phyloP scores from a whole-genome alignment of 2,329 filamentous ascomycete genomes.

The Trichoderma aggressivum region DNA sequence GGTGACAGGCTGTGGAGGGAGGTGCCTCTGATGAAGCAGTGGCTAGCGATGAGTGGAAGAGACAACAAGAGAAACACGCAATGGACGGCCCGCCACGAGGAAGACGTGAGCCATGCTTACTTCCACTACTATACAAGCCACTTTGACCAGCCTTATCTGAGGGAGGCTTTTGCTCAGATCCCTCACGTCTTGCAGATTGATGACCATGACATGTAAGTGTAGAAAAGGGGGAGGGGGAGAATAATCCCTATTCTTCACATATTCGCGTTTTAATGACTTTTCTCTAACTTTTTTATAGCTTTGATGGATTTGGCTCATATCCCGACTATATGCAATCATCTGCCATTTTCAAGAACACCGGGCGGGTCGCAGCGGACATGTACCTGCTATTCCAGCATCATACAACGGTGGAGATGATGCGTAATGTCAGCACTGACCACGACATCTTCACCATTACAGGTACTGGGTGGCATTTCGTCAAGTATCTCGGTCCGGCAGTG shows the following conservation, averaged over 20 bases:
- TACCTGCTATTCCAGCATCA: constrained; percentile 98
- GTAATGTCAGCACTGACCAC: constrained; percentile 80
- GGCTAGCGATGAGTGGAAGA: constrained; percentile 88
- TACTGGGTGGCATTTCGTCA: constrained; percentile 98
- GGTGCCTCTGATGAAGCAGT: constrained; percentile 88
- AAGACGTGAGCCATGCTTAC: constrained; percentile 93
- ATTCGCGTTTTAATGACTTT: background rate
- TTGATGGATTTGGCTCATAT: constrained; percentile 95
- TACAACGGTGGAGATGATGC: constrained; percentile 88
- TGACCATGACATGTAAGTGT: constrained; percentile 92
- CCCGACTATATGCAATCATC: constrained; percentile 98
- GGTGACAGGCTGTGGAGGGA: constrained; percentile 96
- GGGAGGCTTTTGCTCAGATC: constrained; percentile 96
- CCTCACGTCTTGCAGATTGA: constrained; percentile 90
- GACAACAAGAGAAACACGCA: constrained; percentile 85
- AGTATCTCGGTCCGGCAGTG: constrained; percentile 88
- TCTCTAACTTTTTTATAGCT: constrained; percentile 51
- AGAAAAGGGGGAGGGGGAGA: background rate
- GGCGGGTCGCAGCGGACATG: constrained; percentile 92
- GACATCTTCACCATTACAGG: constrained; percentile 97
- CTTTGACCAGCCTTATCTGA: constrained; percentile 91
- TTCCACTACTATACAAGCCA: constrained; percentile 99
- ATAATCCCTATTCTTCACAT: background rate
- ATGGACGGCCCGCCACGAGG: constrained; percentile 93
- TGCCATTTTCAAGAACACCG: constrained; percentile 97